Evolutionary conservation across 805 yeast genomes (phyloP).

Genomic region (Sugiyamaella marilandica): DNA sequence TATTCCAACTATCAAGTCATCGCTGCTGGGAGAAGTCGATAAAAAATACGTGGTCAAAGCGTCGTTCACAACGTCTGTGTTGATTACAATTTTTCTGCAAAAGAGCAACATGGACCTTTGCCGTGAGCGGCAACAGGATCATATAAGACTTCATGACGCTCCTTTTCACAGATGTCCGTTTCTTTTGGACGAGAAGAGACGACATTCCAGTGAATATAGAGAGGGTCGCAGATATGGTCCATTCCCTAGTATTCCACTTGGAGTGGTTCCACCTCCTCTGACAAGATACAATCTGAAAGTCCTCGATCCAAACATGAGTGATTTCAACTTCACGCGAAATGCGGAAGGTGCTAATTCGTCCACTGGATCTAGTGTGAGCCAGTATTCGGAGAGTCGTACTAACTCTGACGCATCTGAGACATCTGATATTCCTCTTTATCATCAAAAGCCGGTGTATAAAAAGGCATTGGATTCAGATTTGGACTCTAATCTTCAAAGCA

Average conservation of each 20-base stretch:
- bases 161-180: slow-evolving; percentile 80
- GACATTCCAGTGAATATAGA: slow-evolving; percentile 33
- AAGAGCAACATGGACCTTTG: slow-evolving; percentile 45
- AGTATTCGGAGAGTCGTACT: neutral
- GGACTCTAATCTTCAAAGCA: neutral
- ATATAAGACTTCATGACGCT: slow-evolving; percentile 67
- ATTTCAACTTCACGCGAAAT: slow-evolving; percentile 16
- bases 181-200: slow-evolving; percentile 48
- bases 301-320: slow-evolving; percentile 27
- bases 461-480: neutral
- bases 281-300: slow-evolving; percentile 44
- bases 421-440: neutral
- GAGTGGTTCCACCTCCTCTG: slow-evolving; percentile 59
- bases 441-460: neutral
- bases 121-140: slow-evolving; percentile 54
- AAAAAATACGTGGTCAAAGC: slow-evolving; percentile 28
- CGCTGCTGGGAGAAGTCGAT: slow-evolving; percentile 24
- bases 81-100: slow-evolving; percentile 55
- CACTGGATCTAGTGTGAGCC: slow-evolving; percentile 10
- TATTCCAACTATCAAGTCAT: slow-evolving; percentile 44
- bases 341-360: slow-evolving; percentile 17
- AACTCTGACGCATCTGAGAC: neutral
- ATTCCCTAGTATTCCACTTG: slow-evolving; percentile 56
- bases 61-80: slow-evolving; percentile 52
- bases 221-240: slow-evolving; percentile 53